Conservation (phyloP, 2,329 filamentous ascomycete species). For the Gliomastix tumulicola region DNA sequence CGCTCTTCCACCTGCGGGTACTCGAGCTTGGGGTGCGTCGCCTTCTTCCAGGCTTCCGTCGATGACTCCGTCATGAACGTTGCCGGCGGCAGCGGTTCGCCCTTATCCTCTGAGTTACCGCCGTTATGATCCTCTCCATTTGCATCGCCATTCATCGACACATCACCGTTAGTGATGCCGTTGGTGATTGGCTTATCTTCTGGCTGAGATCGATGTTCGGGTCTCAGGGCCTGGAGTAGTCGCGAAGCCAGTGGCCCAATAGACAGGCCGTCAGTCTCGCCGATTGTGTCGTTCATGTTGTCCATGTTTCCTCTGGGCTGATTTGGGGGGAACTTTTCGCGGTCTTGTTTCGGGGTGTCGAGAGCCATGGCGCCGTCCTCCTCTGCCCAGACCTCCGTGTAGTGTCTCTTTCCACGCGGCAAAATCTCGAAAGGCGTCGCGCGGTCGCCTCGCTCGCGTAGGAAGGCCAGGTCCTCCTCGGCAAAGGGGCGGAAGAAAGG, state of each 20-base stretch:
- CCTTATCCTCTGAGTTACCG: conserved; percentile 26
- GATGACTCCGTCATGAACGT: conserved; percentile 74
- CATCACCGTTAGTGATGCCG: conserved; percentile 45
- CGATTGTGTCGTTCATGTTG: conserved; percentile 76
- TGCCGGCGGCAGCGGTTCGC: conserved; percentile 52
- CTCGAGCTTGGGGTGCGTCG: conserved; percentile 68
- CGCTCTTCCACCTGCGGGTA: conserved; percentile 85
- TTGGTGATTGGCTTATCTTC: conserved; percentile 53
- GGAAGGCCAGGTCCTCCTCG: conserved; percentile 89
- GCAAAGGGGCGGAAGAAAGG: conserved; percentile 84
- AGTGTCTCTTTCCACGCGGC: conserved; percentile 75
- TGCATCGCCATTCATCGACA: conserved; percentile 43
- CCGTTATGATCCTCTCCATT: conserved; percentile 25
- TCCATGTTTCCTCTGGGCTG: conserved; percentile 82
- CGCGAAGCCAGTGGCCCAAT: conserved; percentile 80
- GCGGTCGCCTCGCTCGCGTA: conserved; percentile 85
- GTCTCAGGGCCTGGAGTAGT: conserved; percentile 72
- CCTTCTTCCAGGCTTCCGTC: conserved; percentile 72
- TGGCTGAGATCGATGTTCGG: conserved; percentile 55
- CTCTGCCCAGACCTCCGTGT: conserved; percentile 87
- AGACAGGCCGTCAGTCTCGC: conserved; percentile 83
- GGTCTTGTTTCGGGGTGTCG: conserved; percentile 54
- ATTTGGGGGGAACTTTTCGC: conserved; percentile 68
- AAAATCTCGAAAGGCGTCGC: conserved; percentile 80
- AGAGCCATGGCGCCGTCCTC: conserved; percentile 79